phyloP scores from a whole-genome alignment of 2,329 filamentous ascomycete species.

The Fonsecaea monophora region DNA sequence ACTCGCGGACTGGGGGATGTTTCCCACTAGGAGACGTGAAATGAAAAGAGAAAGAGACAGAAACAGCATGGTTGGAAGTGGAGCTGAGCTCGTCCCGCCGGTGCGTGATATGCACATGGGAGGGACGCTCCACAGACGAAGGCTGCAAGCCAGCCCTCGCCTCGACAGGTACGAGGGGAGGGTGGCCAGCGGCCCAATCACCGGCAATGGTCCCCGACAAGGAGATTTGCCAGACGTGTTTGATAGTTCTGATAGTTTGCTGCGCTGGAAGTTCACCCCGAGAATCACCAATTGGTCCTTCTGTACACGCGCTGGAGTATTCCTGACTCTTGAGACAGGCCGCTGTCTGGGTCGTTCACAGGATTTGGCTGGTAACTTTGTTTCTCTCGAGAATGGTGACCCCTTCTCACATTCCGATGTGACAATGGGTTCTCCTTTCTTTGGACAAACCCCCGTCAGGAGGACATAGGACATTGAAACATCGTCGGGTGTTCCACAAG shows the following conservation, averaged over 20 bases:
- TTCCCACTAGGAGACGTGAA: not conserved
- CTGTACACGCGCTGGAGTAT: not conserved
- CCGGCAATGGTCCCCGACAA: not conserved
- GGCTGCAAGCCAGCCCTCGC: not conserved
- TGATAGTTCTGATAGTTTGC: not conserved
- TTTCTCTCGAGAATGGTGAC: not conserved
- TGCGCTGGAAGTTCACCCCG: not conserved
- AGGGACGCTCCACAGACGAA: not conserved
- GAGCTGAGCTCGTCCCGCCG: not conserved
- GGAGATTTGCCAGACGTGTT: not conserved
- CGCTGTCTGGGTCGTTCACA: not conserved
- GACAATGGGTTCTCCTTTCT: not conserved
- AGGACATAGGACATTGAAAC: not conserved
- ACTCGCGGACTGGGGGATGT: not conserved
- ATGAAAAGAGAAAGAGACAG: not conserved
- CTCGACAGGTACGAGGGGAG: not conserved
- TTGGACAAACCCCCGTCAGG: not conserved
- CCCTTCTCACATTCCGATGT: not conserved
- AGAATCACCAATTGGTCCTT: not conserved
- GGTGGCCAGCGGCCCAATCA: not conserved
- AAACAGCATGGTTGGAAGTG: not conserved
- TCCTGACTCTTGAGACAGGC: not conserved
- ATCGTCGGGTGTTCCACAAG: not conserved
- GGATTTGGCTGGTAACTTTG: not conserved
- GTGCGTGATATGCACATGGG: not conserved